Evolutionary conservation across 805 yeast genomes (phyloP).

Genomic region (Kuraishia hungarica): DNA sequence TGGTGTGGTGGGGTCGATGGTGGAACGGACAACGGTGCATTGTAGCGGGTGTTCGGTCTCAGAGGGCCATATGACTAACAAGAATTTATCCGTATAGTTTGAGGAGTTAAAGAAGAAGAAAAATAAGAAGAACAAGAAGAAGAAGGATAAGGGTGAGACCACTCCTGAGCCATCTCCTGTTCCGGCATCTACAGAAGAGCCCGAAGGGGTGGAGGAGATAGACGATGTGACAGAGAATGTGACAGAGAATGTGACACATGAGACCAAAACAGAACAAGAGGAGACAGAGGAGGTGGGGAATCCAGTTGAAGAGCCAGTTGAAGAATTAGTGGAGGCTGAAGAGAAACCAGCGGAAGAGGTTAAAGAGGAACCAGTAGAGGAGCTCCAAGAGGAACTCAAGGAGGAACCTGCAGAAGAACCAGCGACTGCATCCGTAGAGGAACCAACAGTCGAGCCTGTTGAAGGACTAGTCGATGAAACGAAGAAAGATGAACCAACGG

Average conservation of each 20-base stretch:
- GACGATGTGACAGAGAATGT: not conserved
- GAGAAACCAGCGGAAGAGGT: too few relatives aligned
- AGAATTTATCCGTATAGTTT: constrained; percentile 4
- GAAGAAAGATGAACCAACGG: not conserved
- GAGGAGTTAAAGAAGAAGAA: constrained; percentile 11
- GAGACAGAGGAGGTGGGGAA: too few relatives aligned
- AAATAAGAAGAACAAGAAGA: constrained; percentile 15
- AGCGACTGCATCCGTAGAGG: not conserved
- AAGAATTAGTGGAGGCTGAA: constrained; percentile 1
- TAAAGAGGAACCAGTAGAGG: constrained; percentile 15
- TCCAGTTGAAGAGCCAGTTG: not conserved
- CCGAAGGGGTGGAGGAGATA: constrained; percentile 6
- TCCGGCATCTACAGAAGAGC: constrained; percentile 9
- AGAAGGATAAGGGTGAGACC: constrained; percentile 12
- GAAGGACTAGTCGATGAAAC: constrained; percentile 5
- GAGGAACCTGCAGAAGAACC: not conserved
- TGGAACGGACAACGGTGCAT: too few relatives aligned
- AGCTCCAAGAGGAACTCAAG: constrained; percentile 6
- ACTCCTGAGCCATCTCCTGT: constrained; percentile 1
- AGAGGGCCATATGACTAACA: constrained; percentile 1
- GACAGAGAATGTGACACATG: too few relatives aligned
- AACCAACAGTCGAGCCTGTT: not conserved
- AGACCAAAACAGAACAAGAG: too few relatives aligned
- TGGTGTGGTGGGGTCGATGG: too few relatives aligned
- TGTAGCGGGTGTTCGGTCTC: too few relatives aligned